These are phyloP conservation scores for Suillus weaverae DNA, from an alignment of 768 basidiomycete genomes.

Conservation along the genomic window DNA sequence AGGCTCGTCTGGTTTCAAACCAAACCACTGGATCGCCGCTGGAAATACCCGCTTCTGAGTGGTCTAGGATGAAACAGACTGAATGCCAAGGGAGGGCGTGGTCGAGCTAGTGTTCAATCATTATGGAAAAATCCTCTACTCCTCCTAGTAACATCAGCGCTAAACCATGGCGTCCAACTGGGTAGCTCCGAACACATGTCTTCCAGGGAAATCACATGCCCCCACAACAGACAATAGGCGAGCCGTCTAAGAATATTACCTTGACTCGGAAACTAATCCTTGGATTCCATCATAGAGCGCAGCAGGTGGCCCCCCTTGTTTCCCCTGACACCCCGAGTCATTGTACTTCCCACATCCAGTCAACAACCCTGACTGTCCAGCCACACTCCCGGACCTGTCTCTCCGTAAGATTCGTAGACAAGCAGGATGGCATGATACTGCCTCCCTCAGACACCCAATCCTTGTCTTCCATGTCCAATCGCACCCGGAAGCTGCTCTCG, in stretches of 20 bases:
- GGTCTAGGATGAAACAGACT: background rate
- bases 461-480: background rate
- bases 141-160: background rate
- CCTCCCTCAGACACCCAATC: background rate
- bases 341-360: constrained; percentile 1
- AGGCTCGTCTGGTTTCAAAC: background rate
- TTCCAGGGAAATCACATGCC: background rate
- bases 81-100: background rate
- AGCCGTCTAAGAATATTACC: background rate
- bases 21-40: background rate
- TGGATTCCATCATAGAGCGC: background rate
- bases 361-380: background rate
- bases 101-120: background rate
- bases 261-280: background rate
- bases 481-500: constrained; percentile 23
- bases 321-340: background rate
- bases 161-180: background rate
- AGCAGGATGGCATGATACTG: background rate
- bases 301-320: background rate
- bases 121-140: background rate
- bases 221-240: background rate
- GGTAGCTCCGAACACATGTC: background rate
- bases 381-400: background rate
- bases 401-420: background rate
- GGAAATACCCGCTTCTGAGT: too few relatives aligned